These are phyloP conservation scores for Globisporangium rhizosaccharum DNA, from an alignment of 352 stramenopile species.

Conservation along the genomic window DNA sequence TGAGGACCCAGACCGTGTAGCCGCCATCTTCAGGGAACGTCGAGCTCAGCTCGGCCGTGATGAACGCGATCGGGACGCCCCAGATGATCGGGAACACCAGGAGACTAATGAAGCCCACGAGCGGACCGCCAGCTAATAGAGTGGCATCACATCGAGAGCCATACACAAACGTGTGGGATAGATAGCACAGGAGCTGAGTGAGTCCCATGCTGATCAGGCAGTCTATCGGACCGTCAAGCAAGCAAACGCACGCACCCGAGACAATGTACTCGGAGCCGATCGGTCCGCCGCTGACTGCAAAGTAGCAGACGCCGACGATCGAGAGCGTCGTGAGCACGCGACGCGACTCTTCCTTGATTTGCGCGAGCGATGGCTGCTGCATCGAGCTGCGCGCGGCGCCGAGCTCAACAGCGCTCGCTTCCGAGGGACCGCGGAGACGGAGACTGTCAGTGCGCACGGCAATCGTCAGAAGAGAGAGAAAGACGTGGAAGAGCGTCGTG, in stretches of 20 bases:
- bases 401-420: slow-evolving; percentile 26
- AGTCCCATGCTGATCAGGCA: not conserved
- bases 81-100: slow-evolving; percentile 87
- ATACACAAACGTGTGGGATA: no score
- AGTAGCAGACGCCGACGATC: slow-evolving; percentile 54
- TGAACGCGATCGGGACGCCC: slow-evolving; percentile 86
- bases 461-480: slow-evolving; percentile 11
- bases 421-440: slow-evolving; percentile 21
- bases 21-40: slow-evolving; percentile 82
- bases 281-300: slow-evolving; percentile 37
- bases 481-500: not conserved
- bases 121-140: slow-evolving; percentile 30
- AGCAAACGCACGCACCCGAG: slow-evolving; percentile 22
- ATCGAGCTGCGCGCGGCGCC: slow-evolving; percentile 21
- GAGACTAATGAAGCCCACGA: slow-evolving; percentile 84
- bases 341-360: slow-evolving; percentile 35
- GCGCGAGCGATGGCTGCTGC: slow-evolving; percentile 23
- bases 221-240: not conserved
- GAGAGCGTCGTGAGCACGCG: slow-evolving; percentile 54
- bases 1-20: slow-evolving; percentile 89
- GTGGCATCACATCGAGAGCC: not conserved
- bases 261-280: slow-evolving; percentile 41
- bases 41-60: slow-evolving; percentile 90
- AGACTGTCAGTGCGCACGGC: not conserved
- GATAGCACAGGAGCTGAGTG: no score